Conservation (phyloP, 345 rosid genomes). For the Rhodamnia argentea region DNA sequence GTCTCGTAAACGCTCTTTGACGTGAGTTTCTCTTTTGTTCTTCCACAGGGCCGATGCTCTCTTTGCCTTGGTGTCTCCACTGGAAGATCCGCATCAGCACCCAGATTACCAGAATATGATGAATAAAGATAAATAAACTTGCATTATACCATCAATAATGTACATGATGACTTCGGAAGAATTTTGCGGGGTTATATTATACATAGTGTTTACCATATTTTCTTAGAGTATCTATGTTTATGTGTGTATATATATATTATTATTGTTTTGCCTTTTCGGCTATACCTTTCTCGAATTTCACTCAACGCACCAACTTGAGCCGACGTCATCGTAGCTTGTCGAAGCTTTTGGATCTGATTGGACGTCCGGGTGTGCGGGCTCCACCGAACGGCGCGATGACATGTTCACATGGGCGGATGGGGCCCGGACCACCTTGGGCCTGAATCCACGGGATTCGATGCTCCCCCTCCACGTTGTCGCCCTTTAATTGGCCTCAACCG, state of each 20-base stretch:
- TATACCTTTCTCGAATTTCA: neutral
- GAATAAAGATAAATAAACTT: neutral
- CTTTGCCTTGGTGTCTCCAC: neutral
- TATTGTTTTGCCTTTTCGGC: neutral
- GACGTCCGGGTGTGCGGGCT: neutral
- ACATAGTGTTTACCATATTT: neutral
- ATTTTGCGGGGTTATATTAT: neutral
- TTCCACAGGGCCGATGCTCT: neutral
- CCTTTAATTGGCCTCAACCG: neutral
- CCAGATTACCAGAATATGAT: neutral
- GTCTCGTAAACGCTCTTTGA: neutral
- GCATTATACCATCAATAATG: neutral
- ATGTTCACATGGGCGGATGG: conserved; percentile 2
- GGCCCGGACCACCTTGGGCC: neutral
- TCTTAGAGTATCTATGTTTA: neutral
- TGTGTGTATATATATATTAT: neutral
- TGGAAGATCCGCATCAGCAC: neutral
- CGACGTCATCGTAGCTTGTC: neutral
- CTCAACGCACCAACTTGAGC: neutral
- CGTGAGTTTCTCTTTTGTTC: neutral
- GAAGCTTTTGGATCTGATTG: neutral
- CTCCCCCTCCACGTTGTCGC: neutral
- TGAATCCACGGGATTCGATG: neutral
- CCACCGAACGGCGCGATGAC: neutral
- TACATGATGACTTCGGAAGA: neutral